A percentile compares a stretch with the other conserved stretches of the same genome.
Conservation (phyloP, 2,329 filamentous ascomycete genomes). For the Drechslerella coelobrocha region DNA sequence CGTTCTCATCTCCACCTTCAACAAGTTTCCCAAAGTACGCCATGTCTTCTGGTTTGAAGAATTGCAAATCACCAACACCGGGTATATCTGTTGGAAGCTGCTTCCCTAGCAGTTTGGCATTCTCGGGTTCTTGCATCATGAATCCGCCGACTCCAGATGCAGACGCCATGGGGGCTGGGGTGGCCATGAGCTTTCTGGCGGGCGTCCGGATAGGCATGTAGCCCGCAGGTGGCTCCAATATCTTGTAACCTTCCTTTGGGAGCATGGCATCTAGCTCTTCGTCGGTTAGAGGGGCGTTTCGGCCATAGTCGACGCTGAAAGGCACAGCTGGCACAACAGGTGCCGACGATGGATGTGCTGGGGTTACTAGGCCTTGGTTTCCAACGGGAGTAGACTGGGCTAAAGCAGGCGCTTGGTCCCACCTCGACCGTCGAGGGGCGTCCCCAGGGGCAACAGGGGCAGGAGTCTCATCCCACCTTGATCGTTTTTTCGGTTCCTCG, state of each 20-base stretch:
- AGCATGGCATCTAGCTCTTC: slow-evolving; percentile 93
- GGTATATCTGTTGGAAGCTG: slow-evolving; percentile 94
- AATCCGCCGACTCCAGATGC: slow-evolving; percentile 76
- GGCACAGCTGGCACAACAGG: slow-evolving; percentile 63
- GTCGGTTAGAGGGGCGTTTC: slow-evolving; percentile 84
- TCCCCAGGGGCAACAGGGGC: slow-evolving; percentile 64
- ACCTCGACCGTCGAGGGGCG: slow-evolving; percentile 78
- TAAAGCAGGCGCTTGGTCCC: slow-evolving; percentile 82
- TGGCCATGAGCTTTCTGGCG: slow-evolving; percentile 75
- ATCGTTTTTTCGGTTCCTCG: slow-evolving; percentile 72
- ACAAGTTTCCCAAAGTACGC: slow-evolving; percentile 97
- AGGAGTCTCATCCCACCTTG: slow-evolving; percentile 86
- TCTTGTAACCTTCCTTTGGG: slow-evolving; percentile 89
- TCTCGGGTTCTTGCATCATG: slow-evolving; percentile 96
- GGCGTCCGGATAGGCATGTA: slow-evolving; percentile 84
- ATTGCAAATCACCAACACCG: slow-evolving; percentile 92
- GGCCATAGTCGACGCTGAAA: slow-evolving; percentile 83
- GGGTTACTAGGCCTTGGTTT: slow-evolving; percentile 76
- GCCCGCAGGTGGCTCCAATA: slow-evolving; percentile 86
- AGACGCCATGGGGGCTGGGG: slow-evolving; percentile 69
- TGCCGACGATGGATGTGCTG: slow-evolving; percentile 73
- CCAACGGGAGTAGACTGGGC: slow-evolving; percentile 74
- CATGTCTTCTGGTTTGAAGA: slow-evolving; percentile 99
- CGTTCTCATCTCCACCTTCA: slow-evolving; percentile 89
- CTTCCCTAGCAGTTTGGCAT: slow-evolving; percentile 80